These are phyloP conservation scores for Pseudogymnoascus sp. DNA, from an alignment of 2,329 filamentous ascomycete species.

Conservation along the genomic window DNA sequence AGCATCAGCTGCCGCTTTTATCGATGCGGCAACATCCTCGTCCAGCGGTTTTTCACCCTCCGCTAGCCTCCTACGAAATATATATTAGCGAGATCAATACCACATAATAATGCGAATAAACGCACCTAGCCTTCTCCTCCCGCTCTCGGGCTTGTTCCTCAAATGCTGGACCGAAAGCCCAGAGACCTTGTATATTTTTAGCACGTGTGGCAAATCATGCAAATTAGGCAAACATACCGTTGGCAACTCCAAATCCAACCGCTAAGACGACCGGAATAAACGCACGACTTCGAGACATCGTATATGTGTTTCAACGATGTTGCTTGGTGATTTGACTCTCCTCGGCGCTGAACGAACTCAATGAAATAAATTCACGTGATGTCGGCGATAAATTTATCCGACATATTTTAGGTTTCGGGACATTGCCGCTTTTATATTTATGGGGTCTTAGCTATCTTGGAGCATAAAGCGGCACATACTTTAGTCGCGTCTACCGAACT, in stretches of 20 bases:
- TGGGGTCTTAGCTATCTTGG: not conserved
- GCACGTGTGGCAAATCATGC: not conserved
- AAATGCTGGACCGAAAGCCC: constrained; percentile 26
- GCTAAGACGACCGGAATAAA: constrained; percentile 25
- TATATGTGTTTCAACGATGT: not conserved
- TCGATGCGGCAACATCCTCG: constrained; percentile 14
- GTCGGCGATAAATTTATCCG: not conserved
- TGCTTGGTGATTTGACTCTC: not conserved
- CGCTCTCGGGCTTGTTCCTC: constrained; percentile 23
- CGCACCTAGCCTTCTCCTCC: constrained; percentile 18
- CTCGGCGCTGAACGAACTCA: not conserved
- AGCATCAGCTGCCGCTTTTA: constrained; percentile 19
- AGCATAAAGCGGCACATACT: not conserved
- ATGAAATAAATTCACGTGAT: not conserved
- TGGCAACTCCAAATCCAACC: constrained; percentile 24
- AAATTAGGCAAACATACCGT: constrained; percentile 20
- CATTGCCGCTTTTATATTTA: not conserved
- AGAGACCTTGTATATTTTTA: constrained; percentile 20
- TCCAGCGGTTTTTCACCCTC: constrained; percentile 9
- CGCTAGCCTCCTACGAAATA: not conserved
- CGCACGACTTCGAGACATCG: constrained; percentile 25
- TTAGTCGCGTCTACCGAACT: constrained; percentile 1
- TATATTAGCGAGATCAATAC: not conserved
- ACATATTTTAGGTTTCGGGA: not conserved
- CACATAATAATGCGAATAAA: not conserved